phyloP scores from a whole-genome alignment of 2,329 filamentous ascomycete species.

The Penicillium aurantiogriseum region DNA sequence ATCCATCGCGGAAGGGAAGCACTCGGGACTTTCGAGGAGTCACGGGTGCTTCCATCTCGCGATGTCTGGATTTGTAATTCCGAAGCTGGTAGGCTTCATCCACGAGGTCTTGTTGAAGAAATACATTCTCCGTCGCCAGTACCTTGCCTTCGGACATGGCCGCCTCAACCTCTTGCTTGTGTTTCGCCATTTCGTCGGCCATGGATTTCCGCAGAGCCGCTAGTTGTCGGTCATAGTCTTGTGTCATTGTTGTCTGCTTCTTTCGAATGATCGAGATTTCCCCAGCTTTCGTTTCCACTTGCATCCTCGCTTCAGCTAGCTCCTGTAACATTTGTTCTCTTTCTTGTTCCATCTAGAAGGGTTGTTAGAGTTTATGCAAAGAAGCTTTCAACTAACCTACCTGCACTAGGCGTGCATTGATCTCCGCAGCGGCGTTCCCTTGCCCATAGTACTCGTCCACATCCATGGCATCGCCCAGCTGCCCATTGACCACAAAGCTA shows the following conservation, averaged over 20 bases:
- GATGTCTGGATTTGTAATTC: constrained; percentile 39
- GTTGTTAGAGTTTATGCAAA: background rate
- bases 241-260: constrained; percentile 54
- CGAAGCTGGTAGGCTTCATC: constrained; percentile 54
- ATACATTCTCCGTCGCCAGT: constrained; percentile 58
- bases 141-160: constrained; percentile 55
- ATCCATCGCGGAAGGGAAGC: constrained; percentile 58
- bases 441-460: constrained; percentile 22
- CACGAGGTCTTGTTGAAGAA: constrained; percentile 59
- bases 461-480: constrained; percentile 19
- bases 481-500: constrained; percentile 9
- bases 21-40: constrained; percentile 54
- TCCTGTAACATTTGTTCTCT: constrained; percentile 41
- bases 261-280: constrained; percentile 62
- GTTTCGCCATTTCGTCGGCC: constrained; percentile 53
- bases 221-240: constrained; percentile 55
- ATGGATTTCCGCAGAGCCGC: constrained; percentile 54
- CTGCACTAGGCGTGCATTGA: constrained; percentile 26
- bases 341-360: constrained; percentile 38
- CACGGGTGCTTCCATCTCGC: constrained; percentile 39
- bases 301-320: constrained; percentile 39
- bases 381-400: constrained; percentile 15
- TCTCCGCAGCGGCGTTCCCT: constrained; percentile 9
- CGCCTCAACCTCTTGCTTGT: constrained; percentile 56
- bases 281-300: constrained; percentile 54